These are phyloP conservation scores for Candida glucosophila DNA, from an alignment of 1,139 yeast genomes.

Conservation along the genomic window DNA sequence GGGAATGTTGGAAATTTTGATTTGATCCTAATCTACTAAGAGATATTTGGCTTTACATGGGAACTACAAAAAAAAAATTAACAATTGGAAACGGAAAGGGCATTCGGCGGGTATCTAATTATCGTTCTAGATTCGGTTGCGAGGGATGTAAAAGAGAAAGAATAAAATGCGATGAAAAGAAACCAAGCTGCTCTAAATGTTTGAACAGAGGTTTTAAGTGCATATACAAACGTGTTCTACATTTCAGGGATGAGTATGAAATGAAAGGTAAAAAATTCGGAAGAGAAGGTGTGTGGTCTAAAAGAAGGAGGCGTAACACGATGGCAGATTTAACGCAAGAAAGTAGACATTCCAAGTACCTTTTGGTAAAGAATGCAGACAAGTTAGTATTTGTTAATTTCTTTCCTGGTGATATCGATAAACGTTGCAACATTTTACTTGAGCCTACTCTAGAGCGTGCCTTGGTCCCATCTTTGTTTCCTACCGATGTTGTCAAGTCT, in stretches of 20 bases:
- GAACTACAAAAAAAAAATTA: too few species aligned
- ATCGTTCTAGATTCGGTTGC: constrained; percentile 25
- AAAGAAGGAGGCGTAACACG: constrained; percentile 4
- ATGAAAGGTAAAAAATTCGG: constrained; percentile 21
- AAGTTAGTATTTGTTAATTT: constrained; percentile 3
- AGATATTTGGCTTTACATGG: too few species aligned
- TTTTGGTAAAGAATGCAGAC: constrained; percentile 1
- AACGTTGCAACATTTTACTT: too few species aligned
- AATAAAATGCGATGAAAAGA: constrained; percentile 37
- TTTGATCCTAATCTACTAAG: too few species aligned
- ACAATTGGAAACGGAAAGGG: too few species aligned
- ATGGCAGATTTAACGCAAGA: constrained; percentile 1
- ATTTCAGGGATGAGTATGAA: constrained; percentile 23
- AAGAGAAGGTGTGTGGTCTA: constrained; percentile 23
- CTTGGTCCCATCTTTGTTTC: constrained; percentile 7
- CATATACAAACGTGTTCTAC: constrained; percentile 16
- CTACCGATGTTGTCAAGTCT: constrained; percentile 12
- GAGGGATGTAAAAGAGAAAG: constrained; percentile 22
- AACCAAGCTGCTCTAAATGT: constrained; percentile 35
- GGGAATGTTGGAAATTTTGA: too few species aligned
- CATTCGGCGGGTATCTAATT: too few species aligned
- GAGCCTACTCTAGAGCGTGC: too few species aligned
- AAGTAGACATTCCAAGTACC: constrained; percentile 1
- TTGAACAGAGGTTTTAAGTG: constrained; percentile 19
- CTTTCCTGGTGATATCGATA: background rate